Evolutionary conservation across 208 protist species (phyloP).

Genomic region (Leptomonas seymouri): DNA sequence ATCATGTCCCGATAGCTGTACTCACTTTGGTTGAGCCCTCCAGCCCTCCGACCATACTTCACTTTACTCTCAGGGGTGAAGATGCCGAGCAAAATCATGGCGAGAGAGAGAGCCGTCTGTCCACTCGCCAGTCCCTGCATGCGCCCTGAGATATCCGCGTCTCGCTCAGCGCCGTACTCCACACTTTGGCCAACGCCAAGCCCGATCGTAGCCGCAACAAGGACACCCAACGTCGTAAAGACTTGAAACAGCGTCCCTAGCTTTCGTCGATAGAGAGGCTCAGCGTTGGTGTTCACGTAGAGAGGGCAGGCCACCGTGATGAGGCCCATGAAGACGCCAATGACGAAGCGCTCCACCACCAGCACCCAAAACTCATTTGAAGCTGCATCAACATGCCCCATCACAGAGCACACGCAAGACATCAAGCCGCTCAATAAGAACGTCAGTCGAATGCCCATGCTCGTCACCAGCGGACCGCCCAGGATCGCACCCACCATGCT

Average conservation of each 20-base stretch:
- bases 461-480: conserved; percentile 33
- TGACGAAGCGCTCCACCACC: conserved; percentile 46
- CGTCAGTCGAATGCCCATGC: conserved; percentile 36
- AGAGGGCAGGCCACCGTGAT: conserved; percentile 42
- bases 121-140: conserved; percentile 47
- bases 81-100: conserved; percentile 27
- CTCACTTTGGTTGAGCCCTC: conserved; percentile 7
- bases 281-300: conserved; percentile 55
- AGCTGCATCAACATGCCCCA: conserved; percentile 36
- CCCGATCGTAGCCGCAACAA: conserved; percentile 48
- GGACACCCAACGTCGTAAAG: conserved; percentile 47
- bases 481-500: conserved; percentile 50
- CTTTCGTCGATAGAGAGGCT: conserved; percentile 25
- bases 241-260: conserved; percentile 58
- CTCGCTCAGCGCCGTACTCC: conserved; percentile 22
- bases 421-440: conserved; percentile 53
- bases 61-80: conserved; percentile 16
- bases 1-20: conserved; percentile 37
- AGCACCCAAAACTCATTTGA: conserved; percentile 50
- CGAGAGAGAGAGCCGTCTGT: conserved; percentile 32
- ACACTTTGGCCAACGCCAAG: conserved; percentile 30
- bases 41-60: conserved; percentile 1
- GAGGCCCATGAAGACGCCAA: conserved; percentile 49
- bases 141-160: conserved; percentile 32
- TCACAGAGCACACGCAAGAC: conserved; percentile 28